Conservation (phyloP, 2,329 filamentous ascomycete genomes). For the Pyrenochaeta sp. region DNA sequence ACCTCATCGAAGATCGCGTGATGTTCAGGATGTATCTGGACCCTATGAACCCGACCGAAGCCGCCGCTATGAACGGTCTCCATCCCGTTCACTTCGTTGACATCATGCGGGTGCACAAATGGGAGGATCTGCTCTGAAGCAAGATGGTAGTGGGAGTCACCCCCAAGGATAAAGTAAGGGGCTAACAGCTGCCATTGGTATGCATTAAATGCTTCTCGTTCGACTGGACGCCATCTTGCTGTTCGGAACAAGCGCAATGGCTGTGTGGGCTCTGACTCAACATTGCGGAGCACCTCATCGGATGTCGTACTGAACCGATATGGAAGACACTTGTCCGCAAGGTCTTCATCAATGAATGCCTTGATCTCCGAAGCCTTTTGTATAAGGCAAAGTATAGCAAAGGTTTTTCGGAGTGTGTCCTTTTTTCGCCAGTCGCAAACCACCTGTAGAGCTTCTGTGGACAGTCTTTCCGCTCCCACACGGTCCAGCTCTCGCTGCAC, state of each 20-base stretch:
- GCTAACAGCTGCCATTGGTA: slow-evolving; percentile 1
- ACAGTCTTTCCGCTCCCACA: not conserved
- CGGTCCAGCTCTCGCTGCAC: not conserved
- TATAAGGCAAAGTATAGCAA: slow-evolving; percentile 2
- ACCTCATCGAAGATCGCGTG: not conserved
- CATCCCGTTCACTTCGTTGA: not conserved
- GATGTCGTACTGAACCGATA: not conserved
- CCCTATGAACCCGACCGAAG: not conserved
- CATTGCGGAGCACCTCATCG: not conserved
- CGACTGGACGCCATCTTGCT: not conserved
- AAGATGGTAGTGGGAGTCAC: not conserved
- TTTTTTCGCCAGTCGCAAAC: not conserved
- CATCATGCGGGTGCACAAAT: not conserved
- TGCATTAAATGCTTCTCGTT: slow-evolving; percentile 1
- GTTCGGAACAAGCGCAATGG: not conserved
- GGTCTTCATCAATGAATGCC: not conserved
- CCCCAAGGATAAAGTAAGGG: not conserved
- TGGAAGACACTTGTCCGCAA: not conserved
- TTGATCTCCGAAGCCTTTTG: not conserved
- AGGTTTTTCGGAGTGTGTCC: slow-evolving; percentile 1
- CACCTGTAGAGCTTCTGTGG: not conserved
- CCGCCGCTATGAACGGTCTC: not conserved
- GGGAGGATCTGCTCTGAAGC: not conserved
- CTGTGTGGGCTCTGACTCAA: not conserved
- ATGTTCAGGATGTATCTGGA: slow-evolving; percentile 1